A percentile compares a stretch with the other conserved stretches of the same genome.
Conservation (phyloP, 2,329 filamentous ascomycete genomes). For the Trichoderma sp. region DNA sequence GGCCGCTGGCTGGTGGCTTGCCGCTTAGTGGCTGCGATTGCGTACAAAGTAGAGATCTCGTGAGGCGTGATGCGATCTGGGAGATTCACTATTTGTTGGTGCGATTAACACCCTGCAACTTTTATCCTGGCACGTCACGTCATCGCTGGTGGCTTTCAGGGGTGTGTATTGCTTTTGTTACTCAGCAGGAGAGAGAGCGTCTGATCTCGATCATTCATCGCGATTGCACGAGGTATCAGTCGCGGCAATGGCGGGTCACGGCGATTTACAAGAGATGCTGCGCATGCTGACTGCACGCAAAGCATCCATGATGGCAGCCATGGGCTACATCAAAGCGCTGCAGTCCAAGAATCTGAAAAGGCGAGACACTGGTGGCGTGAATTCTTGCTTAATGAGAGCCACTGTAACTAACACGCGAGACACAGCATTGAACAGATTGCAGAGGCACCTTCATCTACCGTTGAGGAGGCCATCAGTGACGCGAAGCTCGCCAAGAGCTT, state of each 20-base stretch:
- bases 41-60: not conserved
- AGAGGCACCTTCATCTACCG: conserved; percentile 48
- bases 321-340: conserved; percentile 61
- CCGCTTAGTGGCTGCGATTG: not conserved
- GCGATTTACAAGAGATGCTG: conserved; percentile 64
- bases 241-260: conserved; percentile 56
- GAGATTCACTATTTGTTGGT: not conserved
- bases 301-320: conserved; percentile 61
- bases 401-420: not conserved
- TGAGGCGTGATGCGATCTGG: not conserved
- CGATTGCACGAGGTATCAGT: not conserved
- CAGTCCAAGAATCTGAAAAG: conserved; percentile 59
- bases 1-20: not conserved
- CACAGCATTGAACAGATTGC: conserved; percentile 59
- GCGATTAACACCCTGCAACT: conserved; percentile 22
- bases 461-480: conserved; percentile 54
- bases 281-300: conserved; percentile 63
- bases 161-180: not conserved
- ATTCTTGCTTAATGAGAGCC: not conserved
- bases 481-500: conserved; percentile 55
- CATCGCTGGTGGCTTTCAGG: conserved; percentile 3
- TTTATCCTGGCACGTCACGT: conserved; percentile 15
- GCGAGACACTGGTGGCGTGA: conserved; percentile 44
- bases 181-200: not conserved
- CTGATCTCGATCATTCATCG: not conserved